Evolutionary conservation across 371 early-diverging fungal species (phyloP), one percentile per base, ranked within the genome.

Genomic region (Mortierella sp.): DNA sequence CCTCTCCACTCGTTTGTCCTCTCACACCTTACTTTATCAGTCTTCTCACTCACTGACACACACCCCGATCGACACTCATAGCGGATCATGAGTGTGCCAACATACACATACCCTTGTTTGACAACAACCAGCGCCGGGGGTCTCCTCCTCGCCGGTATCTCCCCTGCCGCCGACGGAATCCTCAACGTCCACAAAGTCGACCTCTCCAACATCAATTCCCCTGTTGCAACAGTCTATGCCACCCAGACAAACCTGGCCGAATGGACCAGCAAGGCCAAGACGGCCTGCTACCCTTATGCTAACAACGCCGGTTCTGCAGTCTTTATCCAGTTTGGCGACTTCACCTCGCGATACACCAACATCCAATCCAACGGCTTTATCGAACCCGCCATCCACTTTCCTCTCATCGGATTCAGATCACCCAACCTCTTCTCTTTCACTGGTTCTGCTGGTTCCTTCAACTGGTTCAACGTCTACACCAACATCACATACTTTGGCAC

Each of bases 251-350:
- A 37, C 34, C 1, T 34, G 11, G 0, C 0, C 5, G 26, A 24
- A 9, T 80, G 77, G 82, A 74, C 65, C 26, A 68, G 65, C 45
- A 8, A 65, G 0, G 68, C 75, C 3, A 69, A 53, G 13, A 82
- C 71, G 40, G 73, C 69, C 10, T 82, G 82, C 41, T 68, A 64
- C 44, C 11, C 34, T 34, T 80, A 61, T 26, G 44, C 72, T 0
- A 69, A 63, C 39, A 39, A 68, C 47, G 13, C 14, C 1, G 65
- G 64, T 26, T 37, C 40, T 7, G 19, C 52, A 52, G 39, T 74
- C 34, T 31, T 82, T 22, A 63, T 67, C 6, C 82, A 82, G 52
- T 82, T 82, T 29, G 74, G 74, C n/a, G n/a, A n/a, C n/a, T 10
- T 29, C 65, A 31, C 41, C 14, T 65, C 74, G 2, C 68, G 58